Conservation (phyloP, 306 rosid species). For the Vicia villosa region DNA sequence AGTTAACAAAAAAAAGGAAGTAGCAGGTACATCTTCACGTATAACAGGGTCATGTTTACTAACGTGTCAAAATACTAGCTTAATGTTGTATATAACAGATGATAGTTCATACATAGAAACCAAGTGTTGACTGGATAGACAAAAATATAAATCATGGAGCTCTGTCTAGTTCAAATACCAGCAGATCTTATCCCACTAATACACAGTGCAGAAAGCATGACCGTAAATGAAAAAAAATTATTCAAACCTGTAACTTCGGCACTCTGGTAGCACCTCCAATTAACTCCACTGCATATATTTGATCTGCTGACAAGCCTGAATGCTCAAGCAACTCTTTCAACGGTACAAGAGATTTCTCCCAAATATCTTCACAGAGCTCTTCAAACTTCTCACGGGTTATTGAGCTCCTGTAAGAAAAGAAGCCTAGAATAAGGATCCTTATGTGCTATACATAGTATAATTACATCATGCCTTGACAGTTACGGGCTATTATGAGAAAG, state of each 20-base stretch:
- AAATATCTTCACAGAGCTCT: slow-evolving; percentile 86
- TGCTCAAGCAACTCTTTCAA: slow-evolving; percentile 73
- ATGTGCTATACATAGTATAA: background rate
- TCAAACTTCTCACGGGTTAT: slow-evolving; percentile 94
- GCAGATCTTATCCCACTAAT: slow-evolving; percentile 27
- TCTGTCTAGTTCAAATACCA: slow-evolving; percentile 22
- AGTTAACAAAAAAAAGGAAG: slow-evolving; percentile 6
- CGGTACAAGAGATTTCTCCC: slow-evolving; percentile 87
- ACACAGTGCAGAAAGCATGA: slow-evolving; percentile 17
- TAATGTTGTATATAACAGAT: slow-evolving; percentile 17
- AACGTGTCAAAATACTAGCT: slow-evolving; percentile 6
- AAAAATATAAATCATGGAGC: slow-evolving; percentile 7
- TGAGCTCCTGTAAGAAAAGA: slow-evolving; percentile 69
- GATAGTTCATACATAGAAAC: slow-evolving; percentile 25
- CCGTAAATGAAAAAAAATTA: slow-evolving; percentile 28
- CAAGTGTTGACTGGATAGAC: background rate
- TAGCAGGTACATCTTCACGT: slow-evolving; percentile 7
- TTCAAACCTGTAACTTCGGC: slow-evolving; percentile 92
- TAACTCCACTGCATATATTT: slow-evolving; percentile 88
- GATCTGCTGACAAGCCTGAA: slow-evolving; percentile 67
- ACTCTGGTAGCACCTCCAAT: slow-evolving; percentile 98
- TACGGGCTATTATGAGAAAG: too few relatives aligned
- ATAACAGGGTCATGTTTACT: slow-evolving; percentile 1
- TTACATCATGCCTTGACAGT: slow-evolving; percentile 8
- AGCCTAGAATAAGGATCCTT: slow-evolving; percentile 28